Conservation (phyloP, 495 filamentous ascomycete species). For the Neurospora hispaniola region DNA sequence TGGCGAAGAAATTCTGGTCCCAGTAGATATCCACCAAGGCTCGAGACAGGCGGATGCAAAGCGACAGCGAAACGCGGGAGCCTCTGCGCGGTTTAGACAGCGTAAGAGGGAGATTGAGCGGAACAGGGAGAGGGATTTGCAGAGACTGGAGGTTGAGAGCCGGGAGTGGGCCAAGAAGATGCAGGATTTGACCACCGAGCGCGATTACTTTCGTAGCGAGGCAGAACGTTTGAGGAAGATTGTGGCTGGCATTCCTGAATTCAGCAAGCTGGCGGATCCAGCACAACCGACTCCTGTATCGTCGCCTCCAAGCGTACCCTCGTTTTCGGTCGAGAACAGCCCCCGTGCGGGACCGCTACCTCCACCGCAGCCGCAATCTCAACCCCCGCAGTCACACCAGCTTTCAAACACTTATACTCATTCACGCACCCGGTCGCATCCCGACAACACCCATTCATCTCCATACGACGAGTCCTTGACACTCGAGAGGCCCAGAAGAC, state of each 20-base stretch:
- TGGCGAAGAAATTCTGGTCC: constrained; percentile 46
- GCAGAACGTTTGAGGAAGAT: constrained; percentile 59
- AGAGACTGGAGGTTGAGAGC: constrained; percentile 50
- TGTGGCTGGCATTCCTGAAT: constrained; percentile 41
- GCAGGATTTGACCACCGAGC: constrained; percentile 40
- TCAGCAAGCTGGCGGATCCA: constrained; percentile 37
- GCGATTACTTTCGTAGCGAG: constrained; percentile 40
- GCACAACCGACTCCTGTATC: constrained; percentile 35
- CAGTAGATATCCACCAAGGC: constrained; percentile 66
- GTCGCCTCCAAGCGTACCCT: constrained; percentile 21
- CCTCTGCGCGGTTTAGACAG: constrained; percentile 79
- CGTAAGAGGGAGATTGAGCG: constrained; percentile 83
- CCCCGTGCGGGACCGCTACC: constrained; percentile 12
- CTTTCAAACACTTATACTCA: constrained; percentile 9
- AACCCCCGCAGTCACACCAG: constrained; percentile 8
- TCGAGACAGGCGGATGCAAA: constrained; percentile 86
- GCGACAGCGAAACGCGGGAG: constrained; percentile 84
- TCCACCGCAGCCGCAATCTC: constrained; percentile 9
- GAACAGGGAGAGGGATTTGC: constrained; percentile 54
- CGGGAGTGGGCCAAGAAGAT: constrained; percentile 32
- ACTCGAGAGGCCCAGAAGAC: constrained; percentile 33
- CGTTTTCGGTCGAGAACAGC: constrained; percentile 24
- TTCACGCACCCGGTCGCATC: constrained; percentile 7
- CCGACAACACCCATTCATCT: constrained; percentile 12
- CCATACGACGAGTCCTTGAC: constrained; percentile 23